phyloP scores from a whole-genome alignment of 805 yeast species.

The Zygotorulaspora sp. region DNA sequence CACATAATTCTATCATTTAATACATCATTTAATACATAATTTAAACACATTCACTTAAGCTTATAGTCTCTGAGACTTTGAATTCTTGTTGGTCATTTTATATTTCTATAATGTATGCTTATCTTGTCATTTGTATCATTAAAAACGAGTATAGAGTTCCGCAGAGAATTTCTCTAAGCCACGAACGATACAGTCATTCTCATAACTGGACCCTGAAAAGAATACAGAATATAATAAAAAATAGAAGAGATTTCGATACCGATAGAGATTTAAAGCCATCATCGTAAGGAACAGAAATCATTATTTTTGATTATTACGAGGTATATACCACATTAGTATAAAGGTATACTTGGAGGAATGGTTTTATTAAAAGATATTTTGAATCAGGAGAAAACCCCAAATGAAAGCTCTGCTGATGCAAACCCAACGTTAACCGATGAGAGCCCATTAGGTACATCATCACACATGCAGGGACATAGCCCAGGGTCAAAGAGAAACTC shows the following conservation, averaged over 20 bases:
- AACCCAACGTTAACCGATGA: not conserved
- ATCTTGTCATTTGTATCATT: too few relatives aligned
- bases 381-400: constrained; percentile 13
- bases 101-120: too few relatives aligned
- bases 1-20: too few relatives aligned
- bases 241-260: too few relatives aligned
- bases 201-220: not conserved
- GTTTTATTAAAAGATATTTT: constrained; percentile 19
- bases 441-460: not conserved
- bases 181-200: not conserved
- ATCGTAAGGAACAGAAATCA: not conserved
- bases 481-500: not conserved
- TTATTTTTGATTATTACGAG: too few relatives aligned
- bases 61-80: not conserved
- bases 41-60: not conserved
- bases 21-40: not conserved
- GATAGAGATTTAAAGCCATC: too few relatives aligned
- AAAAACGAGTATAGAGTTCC: too few relatives aligned
- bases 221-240: too few relatives aligned
- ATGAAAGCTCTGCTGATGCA: not conserved
- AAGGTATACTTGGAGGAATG: too few relatives aligned
- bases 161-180: not conserved
- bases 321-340: too few relatives aligned
- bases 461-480: not conserved
- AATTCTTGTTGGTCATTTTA: too few relatives aligned